Evolutionary conservation across 805 yeast species (phyloP), one percentile per base, ranked within the genome.

Genomic region (Huiozyma naganishii): DNA sequence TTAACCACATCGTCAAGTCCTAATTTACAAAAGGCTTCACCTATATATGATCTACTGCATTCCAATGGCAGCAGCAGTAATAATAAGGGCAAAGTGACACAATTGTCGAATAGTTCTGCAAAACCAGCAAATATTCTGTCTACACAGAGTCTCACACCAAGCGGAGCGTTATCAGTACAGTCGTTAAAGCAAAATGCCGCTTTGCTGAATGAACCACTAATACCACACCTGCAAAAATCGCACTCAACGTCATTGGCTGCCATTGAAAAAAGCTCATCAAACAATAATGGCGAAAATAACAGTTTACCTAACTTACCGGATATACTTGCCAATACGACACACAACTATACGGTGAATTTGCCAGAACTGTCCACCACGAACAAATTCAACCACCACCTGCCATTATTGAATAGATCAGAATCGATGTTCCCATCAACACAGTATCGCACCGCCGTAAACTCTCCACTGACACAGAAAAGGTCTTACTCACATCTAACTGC

Each of bases 11-110:
- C 27, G 27, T 13, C 23, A 37, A 9, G 11, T 30, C 11, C 33
- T 5, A 30, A 30, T 30, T 30, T 30, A 8, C 33, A 30, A 30
- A 30, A 8, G n/a, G 42, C 51, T 4, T 50, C 53, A 1, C 48
- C 53, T 4, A 48, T 50, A 7, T 50, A 50, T 34, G 41, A 46
- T 33, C 37, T 50, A 27, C 34, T 50, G 13, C 53, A 50, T 32
- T 40, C 47, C 35, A 37, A 41, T 36, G 36, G 13, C 41, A 45
- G 41, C 36, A 45, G 41, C 35, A 44, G 41, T 33, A 43, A 43
- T 44, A 41, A 37, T 28, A 32, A 17, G 23, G 23, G 23, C 23
- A 17, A 17, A 17, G 23, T 17, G 23, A 17, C 23, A 17, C 23
- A 17, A 17, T 17, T 17, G 23, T 17, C 23, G 23, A 17, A 17